Evolutionary conservation across 371 early-diverging fungal species (phyloP).

Genomic region (Coemansia sp.): DNA sequence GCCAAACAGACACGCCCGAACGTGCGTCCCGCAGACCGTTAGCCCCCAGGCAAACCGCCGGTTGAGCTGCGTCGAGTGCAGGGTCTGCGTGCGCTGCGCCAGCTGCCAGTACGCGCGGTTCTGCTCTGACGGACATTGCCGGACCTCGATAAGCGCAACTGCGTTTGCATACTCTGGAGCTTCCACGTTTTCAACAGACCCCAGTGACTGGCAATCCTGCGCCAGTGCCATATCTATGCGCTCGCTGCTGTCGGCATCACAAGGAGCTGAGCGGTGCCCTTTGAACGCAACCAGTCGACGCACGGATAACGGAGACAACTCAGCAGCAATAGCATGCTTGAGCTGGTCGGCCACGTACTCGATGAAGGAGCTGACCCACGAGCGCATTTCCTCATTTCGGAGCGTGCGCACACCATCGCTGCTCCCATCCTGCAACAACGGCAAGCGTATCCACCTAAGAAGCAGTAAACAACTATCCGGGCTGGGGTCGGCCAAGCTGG

Average conservation of each 20-base stretch:
- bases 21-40: not conserved
- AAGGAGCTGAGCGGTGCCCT: not conserved
- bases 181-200: not conserved
- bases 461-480: too few relatives aligned
- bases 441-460: too few relatives aligned
- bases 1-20: constrained; percentile 9
- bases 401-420: too few relatives aligned
- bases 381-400: not conserved
- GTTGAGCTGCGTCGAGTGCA: constrained; percentile 11
- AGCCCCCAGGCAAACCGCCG: constrained; percentile 31
- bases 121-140: not conserved
- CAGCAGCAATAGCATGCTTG: not conserved
- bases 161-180: not conserved
- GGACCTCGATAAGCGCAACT: constrained; percentile 6
- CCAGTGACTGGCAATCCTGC: not conserved
- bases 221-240: not conserved
- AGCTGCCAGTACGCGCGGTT: constrained; percentile 2
- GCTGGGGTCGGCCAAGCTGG: too few relatives aligned
- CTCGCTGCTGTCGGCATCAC: not conserved
- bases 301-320: not conserved
- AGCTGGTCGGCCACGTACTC: not conserved
- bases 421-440: too few relatives aligned
- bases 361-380: not conserved
- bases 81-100: not conserved
- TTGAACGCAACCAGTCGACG: not conserved